Percentiles rank a stretch among this genome's conserved stretches.
These are phyloP conservation scores for Ciborinia camelliae DNA, from an alignment of 2,329 filamentous ascomycete genomes.

Conservation along the genomic window DNA sequence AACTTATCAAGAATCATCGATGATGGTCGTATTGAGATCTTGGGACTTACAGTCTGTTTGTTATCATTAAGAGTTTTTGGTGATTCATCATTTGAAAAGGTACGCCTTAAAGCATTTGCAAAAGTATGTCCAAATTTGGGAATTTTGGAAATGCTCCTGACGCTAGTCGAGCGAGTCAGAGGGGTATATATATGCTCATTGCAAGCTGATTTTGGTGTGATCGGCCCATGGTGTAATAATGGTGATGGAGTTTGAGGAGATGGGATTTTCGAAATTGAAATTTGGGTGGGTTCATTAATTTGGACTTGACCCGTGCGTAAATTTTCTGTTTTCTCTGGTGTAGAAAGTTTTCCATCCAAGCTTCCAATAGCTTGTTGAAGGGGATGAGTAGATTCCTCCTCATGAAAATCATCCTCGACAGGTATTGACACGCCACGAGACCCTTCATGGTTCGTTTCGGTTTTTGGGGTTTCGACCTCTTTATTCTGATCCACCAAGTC, in stretches of 20 bases:
- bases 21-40: not conserved
- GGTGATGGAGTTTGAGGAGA: slow-evolving; percentile 17
- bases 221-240: not conserved
- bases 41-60: not conserved
- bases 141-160: slow-evolving; percentile 7
- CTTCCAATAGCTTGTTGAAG: not conserved
- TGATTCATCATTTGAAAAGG: slow-evolving; percentile 9
- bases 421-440: not conserved
- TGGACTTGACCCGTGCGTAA: not conserved
- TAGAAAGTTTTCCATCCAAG: not conserved
- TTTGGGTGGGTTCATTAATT: not conserved
- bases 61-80: not conserved
- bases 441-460: not conserved
- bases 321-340: slow-evolving; percentile 9
- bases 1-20: slow-evolving; percentile 1
- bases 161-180: slow-evolving; percentile 8
- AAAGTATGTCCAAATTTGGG: slow-evolving; percentile 16
- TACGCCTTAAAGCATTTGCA: slow-evolving; percentile 15
- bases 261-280: slow-evolving; percentile 1
- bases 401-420: not conserved
- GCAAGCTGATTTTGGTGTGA: not conserved
- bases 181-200: not conserved
- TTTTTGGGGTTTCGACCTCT: not conserved
- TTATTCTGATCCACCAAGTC: not conserved
- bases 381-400: not conserved